A percentile compares a stretch with the other conserved stretches of the same genome.
Conservation (phyloP, 2,329 filamentous ascomycete species). For the Hymenoscyphus linearis region DNA sequence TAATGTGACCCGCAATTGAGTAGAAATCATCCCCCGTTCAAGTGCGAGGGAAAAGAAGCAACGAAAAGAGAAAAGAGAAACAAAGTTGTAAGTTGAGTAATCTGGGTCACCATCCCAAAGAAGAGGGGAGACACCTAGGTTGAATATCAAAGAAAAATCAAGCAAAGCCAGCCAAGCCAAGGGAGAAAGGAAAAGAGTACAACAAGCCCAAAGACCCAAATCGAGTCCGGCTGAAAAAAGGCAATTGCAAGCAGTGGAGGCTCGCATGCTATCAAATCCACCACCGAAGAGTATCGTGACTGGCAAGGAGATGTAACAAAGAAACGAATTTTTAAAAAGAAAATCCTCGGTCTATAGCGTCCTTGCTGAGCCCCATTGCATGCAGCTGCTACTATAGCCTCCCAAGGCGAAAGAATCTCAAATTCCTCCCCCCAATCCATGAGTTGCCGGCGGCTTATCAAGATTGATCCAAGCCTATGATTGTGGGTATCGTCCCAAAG, state of each 20-base stretch:
- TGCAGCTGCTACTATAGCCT: slow-evolving; percentile 28
- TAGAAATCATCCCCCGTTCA: no score
- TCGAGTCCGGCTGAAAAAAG: slow-evolving; percentile 5
- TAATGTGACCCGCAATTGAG: slow-evolving; percentile 4
- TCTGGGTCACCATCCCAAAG: slow-evolving; percentile 28
- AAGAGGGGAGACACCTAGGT: slow-evolving; percentile 29
- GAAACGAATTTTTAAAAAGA: slow-evolving; percentile 17
- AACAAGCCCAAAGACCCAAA: slow-evolving; percentile 1
- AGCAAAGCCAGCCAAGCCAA: slow-evolving; percentile 10
- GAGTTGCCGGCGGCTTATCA: slow-evolving; percentile 28
- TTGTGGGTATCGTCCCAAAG: slow-evolving; percentile 21
- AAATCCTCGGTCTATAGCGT: slow-evolving; percentile 29
- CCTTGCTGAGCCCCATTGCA: slow-evolving; percentile 23
- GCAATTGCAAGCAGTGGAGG: background rate
- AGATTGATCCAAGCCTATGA: slow-evolving; percentile 18
- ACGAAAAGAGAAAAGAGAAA: background rate
- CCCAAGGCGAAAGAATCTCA: slow-evolving; percentile 23
- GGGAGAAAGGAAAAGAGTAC: background rate
- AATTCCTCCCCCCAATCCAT: slow-evolving; percentile 31
- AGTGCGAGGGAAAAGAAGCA: no score
- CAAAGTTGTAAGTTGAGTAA: background rate
- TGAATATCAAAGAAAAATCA: slow-evolving; percentile 1
- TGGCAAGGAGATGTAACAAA: slow-evolving; percentile 7
- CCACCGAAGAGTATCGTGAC: slow-evolving; percentile 5
- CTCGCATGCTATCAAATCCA: slow-evolving; percentile 5